Evolutionary conservation across 257 asterid genomes (phyloP).

Genomic region (Salvia splendens): DNA sequence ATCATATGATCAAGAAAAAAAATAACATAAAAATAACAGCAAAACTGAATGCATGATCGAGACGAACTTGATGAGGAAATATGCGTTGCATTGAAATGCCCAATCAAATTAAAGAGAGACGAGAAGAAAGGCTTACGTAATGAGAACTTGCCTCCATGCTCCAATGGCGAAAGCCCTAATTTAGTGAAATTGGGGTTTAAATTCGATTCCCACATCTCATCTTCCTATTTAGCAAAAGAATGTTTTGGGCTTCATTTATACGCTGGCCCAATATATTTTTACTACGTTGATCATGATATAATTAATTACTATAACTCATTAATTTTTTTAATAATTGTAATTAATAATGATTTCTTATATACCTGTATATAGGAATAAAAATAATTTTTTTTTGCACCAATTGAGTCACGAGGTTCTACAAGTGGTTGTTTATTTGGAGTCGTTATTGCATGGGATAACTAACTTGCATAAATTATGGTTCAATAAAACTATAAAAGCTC

Average conservation of each 20-base stretch:
- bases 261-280: neutral
- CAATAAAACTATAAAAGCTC: too few species aligned
- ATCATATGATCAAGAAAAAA: neutral
- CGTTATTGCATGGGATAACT: too few species aligned
- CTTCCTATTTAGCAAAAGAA: neutral
- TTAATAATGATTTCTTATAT: too few species aligned
- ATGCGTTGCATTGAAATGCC: constrained; percentile 2
- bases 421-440: too few species aligned
- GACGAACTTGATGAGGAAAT: neutral
- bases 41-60: neutral
- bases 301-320: too few species aligned
- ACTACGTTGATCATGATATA: too few species aligned
- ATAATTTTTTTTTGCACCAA: too few species aligned
- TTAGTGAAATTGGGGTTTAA: constrained; percentile 19
- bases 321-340: too few species aligned
- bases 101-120: constrained; percentile 1
- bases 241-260: neutral
- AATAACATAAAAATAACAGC: neutral
- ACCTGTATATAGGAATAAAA: too few species aligned
- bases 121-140: constrained; percentile 4
- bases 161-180: constrained; percentile 41
- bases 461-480: too few species aligned
- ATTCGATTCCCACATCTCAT: constrained; percentile 15
- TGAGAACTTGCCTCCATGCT: constrained; percentile 15
- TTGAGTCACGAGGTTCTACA: too few species aligned